These are phyloP conservation scores for Eragrostis nindensis DNA, from an alignment of 176 grass and related monocot genomes.

Conservation along the genomic window DNA sequence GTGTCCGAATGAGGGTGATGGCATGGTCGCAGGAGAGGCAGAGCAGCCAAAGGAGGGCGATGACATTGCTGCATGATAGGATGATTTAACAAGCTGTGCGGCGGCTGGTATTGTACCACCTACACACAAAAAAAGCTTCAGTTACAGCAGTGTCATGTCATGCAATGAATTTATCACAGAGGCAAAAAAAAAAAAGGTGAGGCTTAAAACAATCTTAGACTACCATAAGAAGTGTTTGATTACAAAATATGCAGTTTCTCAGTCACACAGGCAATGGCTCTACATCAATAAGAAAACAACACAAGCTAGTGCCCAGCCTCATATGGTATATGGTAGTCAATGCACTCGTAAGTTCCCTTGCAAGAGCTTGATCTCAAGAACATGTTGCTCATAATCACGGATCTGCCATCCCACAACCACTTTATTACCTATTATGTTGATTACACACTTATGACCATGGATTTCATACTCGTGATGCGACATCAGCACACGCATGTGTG, in stretches of 20 bases:
- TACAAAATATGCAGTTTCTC: neutral
- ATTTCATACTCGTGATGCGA: too few species aligned
- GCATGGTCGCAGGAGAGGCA: conserved; percentile 12
- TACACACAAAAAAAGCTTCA: conserved; percentile 30
- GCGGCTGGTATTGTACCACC: conserved; percentile 83
- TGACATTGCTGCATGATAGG: conserved; percentile 62
- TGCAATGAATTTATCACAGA: neutral
- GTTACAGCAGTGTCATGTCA: neutral
- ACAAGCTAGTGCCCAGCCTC: neutral
- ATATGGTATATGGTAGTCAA: neutral
- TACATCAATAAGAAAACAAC: neutral
- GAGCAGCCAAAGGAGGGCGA: conserved; percentile 30
- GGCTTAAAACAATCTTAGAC: neutral
- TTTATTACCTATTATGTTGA: too few species aligned
- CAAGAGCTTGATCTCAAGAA: neutral
- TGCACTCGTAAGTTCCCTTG: neutral
- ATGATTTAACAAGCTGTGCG: conserved; percentile 78
- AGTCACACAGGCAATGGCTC: neutral
- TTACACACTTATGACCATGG: too few species aligned
- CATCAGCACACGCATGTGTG: too few species aligned
- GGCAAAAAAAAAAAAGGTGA: neutral
- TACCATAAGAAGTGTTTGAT: neutral
- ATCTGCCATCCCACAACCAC: neutral
- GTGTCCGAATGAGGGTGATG: neutral
- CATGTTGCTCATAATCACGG: neutral